Percentiles rank a stretch among this genome's conserved stretches.
phyloP scores from a whole-genome alignment of 768 basidiomycete genomes.

The Xerocomus potaroensis region DNA sequence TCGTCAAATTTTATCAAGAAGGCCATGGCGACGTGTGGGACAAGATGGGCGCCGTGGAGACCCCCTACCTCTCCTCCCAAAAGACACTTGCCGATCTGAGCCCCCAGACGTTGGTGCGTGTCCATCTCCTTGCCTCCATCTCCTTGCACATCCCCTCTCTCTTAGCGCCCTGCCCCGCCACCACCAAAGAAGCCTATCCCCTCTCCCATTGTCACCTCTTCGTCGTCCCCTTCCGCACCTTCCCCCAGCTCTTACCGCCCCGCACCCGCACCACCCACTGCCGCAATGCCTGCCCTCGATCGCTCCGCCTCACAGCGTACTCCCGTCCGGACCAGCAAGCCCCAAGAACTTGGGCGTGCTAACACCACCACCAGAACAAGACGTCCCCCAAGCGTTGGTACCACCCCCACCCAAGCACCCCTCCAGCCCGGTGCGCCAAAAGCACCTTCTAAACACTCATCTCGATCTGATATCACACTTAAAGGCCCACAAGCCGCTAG shows the following conservation, averaged over 20 bases:
- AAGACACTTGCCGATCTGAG: constrained; percentile 41
- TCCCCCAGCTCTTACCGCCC: constrained; percentile 60
- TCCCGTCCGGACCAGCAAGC: constrained; percentile 48
- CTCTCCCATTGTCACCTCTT: constrained; percentile 25
- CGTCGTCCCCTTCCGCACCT: constrained; percentile 28
- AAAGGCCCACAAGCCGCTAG: constrained; percentile 36
- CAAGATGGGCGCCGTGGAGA: constrained; percentile 65
- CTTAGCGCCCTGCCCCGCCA: constrained; percentile 37
- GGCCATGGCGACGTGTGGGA: constrained; percentile 79
- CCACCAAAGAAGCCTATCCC: constrained; percentile 39
- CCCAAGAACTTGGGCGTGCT: constrained; percentile 49
- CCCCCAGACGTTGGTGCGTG: constrained; percentile 54
- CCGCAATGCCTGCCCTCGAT: constrained; percentile 69
- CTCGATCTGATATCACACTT: constrained; percentile 53
- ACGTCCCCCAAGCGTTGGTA: constrained; percentile 44
- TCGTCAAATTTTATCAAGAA: constrained; percentile 98
- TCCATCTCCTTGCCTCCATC: neutral
- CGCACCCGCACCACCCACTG: constrained; percentile 66
- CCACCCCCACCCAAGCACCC: constrained; percentile 23
- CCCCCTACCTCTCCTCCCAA: constrained; percentile 22
- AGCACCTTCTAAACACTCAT: constrained; percentile 44
- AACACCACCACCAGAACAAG: constrained; percentile 69
- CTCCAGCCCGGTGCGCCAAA: constrained; percentile 31
- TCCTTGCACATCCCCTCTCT: constrained; percentile 7
- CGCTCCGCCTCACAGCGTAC: constrained; percentile 84